Evolutionary conservation across 148 eudicot species (phyloP), one percentile per base, ranked within the genome.

Genomic region (Chenopodium berlandieri): DNA sequence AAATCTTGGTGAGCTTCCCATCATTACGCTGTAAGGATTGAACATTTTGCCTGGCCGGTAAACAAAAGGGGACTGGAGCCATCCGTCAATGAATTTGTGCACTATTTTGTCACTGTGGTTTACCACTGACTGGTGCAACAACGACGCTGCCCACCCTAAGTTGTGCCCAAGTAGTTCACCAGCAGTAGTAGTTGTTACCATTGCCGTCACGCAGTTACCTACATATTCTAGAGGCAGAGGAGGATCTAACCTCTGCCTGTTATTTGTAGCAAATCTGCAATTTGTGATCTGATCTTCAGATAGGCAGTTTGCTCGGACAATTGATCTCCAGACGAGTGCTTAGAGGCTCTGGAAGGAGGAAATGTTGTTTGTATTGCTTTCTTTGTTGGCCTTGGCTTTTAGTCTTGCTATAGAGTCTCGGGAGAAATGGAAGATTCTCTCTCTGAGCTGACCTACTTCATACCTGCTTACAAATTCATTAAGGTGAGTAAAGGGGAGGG

Each of bases 291-390:
- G 88, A 7, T 72, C 73, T 7, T 60, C 82, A 1, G 79, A 66
- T 22, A 88, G 40, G 0, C 83, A 58, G 73, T 89, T 80, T 17
- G 92, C 90, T 25, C 92, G 90, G 2, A 87, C 84, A 73, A 91
- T 87, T 2, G 94, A 72, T 9, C 94, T 82, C 97, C 98, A 94
- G 10, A 90, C 77, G 40, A 88, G 89, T 14, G 95, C 94, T 50
- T 86, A 78, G 0, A 92, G 79, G 9, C 95, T 90, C 56, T 91
- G 97, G 75, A 91, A 90, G 0, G 95, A 90, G 0, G 95, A 93
- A 37, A 94, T 93, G 71, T 82, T 89, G 48, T 30, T 9, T 4
- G 25, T 23, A 2, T 54, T 47, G 75, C 27, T 65, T 67, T 83
- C 83, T 9, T 52, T 50, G 20, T 92, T 92, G 0, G 93, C 94